Conservation (phyloP, 257 asterid genomes). For the Coffea eugenioides region DNA sequence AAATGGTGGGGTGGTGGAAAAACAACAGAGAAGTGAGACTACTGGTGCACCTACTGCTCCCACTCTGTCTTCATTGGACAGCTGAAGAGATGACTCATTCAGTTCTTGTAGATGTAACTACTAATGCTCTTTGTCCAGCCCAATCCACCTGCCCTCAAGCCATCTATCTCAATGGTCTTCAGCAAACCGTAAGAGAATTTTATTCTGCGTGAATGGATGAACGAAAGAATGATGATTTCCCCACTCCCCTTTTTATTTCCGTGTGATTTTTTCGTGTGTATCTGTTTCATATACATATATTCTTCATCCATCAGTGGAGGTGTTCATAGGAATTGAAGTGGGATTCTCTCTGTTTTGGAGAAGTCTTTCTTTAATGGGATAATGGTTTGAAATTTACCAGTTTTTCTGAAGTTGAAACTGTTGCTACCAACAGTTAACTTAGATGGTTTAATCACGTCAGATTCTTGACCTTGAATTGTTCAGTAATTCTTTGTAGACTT, state of each 20-base stretch:
- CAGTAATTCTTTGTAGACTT: not conserved
- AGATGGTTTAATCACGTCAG: not conserved
- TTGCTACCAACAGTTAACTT: not conserved
- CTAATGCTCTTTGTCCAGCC: conserved; percentile 78
- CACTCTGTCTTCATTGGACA: conserved; percentile 78
- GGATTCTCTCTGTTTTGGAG: not conserved
- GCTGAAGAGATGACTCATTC: conserved; percentile 93
- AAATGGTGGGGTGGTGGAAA: conserved; percentile 33
- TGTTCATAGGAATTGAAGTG: not conserved
- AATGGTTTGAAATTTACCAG: not conserved
- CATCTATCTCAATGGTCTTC: conserved; percentile 80
- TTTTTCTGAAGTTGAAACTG: not conserved
- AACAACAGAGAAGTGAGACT: conserved; percentile 50
- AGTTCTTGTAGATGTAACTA: conserved; percentile 85
- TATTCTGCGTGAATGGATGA: not conserved
- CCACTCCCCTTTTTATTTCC: not conserved
- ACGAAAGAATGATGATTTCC: no score
- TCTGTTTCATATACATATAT: not conserved
- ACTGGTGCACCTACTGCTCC: conserved; percentile 59
- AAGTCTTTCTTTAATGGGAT: not conserved
- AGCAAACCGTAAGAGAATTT: conserved; percentile 61
- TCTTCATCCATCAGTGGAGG: no score
- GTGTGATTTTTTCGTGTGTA: not conserved
- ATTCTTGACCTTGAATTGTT: not conserved
- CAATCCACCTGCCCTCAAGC: conserved; percentile 63